phyloP scores from a whole-genome alignment of 371 early-diverging fungal genomes.

The Mortierella sp. region DNA sequence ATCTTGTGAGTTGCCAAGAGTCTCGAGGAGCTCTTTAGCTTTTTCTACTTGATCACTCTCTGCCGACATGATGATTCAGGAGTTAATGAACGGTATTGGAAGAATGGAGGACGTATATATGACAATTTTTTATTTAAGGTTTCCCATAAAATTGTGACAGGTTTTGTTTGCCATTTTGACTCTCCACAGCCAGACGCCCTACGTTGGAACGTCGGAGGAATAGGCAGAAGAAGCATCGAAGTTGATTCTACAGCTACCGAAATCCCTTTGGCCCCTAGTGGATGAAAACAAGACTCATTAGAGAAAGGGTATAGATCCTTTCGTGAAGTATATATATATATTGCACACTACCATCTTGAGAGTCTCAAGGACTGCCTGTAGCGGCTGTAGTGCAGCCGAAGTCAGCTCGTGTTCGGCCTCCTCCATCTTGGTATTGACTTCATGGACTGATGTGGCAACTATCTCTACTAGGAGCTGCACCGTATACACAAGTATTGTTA shows the following conservation, averaged over 20 bases:
- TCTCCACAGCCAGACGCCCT: background rate
- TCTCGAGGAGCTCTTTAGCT: slow-evolving; percentile 27
- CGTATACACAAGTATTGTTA: background rate
- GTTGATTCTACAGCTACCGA: background rate
- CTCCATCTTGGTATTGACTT: slow-evolving; percentile 22
- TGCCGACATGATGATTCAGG: slow-evolving; percentile 15
- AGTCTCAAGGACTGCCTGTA: slow-evolving; percentile 49
- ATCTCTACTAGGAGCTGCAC: slow-evolving; percentile 38
- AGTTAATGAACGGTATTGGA: slow-evolving; percentile 1
- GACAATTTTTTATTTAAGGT: too few relatives aligned
- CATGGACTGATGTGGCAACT: slow-evolving; percentile 31
- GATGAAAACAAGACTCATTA: background rate
- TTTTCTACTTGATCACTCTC: slow-evolving; percentile 24
- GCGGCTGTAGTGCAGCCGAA: slow-evolving; percentile 33
- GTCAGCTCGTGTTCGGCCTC: slow-evolving; percentile 46
- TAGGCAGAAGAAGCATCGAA: too few relatives aligned
- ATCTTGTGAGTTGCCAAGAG: slow-evolving; percentile 15
- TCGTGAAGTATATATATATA: background rate
- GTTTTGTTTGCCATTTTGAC: too few relatives aligned
- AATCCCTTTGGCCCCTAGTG: background rate
- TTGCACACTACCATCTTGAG: slow-evolving; percentile 42
- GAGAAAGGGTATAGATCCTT: too few relatives aligned
- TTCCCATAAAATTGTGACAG: too few relatives aligned
- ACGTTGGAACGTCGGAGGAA: too few relatives aligned
- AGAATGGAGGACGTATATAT: background rate